phyloP scores from a whole-genome alignment of 1,139 yeast genomes.

The Protomyces inundatus region DNA sequence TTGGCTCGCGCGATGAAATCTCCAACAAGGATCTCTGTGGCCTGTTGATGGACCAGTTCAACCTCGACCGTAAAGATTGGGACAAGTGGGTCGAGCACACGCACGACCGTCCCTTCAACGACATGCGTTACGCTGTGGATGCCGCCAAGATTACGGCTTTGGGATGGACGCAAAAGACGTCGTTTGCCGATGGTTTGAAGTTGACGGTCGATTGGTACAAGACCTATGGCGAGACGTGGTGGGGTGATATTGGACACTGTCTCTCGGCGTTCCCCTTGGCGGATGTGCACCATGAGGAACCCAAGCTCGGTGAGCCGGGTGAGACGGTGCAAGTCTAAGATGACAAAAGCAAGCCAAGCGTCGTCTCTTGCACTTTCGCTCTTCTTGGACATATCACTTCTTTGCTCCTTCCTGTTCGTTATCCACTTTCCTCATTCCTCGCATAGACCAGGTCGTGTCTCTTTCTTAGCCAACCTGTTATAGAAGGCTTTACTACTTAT shows the following conservation, averaged over 20 bases:
- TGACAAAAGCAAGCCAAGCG: neutral
- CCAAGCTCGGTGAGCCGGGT: neutral
- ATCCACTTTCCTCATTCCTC: too few species aligned
- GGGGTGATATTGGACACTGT: slow-evolving; percentile 36
- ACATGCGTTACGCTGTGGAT: slow-evolving; percentile 46
- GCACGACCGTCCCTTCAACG: slow-evolving; percentile 52
- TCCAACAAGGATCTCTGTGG: slow-evolving; percentile 42
- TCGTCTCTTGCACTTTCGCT: too few species aligned
- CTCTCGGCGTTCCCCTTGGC: slow-evolving; percentile 36
- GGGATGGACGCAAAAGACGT: slow-evolving; percentile 49
- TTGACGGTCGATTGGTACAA: slow-evolving; percentile 41
- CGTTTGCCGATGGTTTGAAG: slow-evolving; percentile 42
- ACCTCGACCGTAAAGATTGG: slow-evolving; percentile 32
- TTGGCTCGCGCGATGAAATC: slow-evolving; percentile 48
- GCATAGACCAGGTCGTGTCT: too few species aligned
- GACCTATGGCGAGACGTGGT: slow-evolving; percentile 36
- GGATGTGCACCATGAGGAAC: neutral
- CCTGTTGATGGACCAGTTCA: slow-evolving; percentile 36
- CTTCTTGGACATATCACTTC: too few species aligned
- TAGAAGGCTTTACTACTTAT: too few species aligned
- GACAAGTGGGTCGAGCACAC: slow-evolving; percentile 39
- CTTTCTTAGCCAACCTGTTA: too few species aligned
- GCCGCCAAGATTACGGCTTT: slow-evolving; percentile 39
- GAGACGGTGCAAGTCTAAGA: slow-evolving; percentile 2
- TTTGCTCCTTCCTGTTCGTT: too few species aligned